A percentile compares a stretch with the other conserved stretches of the same genome.
Evolutionary conservation across 495 filamentous ascomycete genomes (phyloP).

Genomic region (Neurospora sp.): DNA sequence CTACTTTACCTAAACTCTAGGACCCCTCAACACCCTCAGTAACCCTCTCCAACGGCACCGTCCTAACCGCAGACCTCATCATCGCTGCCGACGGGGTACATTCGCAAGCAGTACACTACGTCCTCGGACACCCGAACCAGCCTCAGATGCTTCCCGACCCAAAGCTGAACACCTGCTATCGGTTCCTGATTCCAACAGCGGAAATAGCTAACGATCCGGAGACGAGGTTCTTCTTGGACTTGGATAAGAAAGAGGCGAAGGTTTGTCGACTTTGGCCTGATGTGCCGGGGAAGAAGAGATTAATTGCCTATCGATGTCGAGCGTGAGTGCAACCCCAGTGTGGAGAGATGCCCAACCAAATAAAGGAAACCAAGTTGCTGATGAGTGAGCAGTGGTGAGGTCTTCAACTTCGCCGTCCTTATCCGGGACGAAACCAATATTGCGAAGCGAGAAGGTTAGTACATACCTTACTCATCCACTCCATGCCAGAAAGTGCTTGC

Average conservation of each 20-base stretch:
- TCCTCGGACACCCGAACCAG: constrained; percentile 15
- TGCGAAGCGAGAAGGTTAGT: neutral
- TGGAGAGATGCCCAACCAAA: neutral
- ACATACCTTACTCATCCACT: neutral
- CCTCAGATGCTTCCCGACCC: constrained; percentile 7
- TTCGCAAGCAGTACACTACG: constrained; percentile 16
- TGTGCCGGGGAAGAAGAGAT: constrained; percentile 15
- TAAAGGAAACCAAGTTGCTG: neutral
- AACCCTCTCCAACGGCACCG: constrained; percentile 24
- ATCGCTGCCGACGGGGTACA: constrained; percentile 42
- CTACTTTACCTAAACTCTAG: constrained; percentile 8
- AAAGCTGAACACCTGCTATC: constrained; percentile 27
- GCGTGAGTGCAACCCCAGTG: constrained; percentile 9
- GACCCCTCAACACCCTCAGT: constrained; percentile 26
- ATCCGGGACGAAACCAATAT: neutral
- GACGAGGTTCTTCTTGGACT: constrained; percentile 19
- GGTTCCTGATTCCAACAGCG: constrained; percentile 33
- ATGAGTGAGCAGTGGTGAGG: constrained; percentile 12
- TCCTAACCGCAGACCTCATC: constrained; percentile 31
- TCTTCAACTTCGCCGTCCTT: constrained; percentile 28
- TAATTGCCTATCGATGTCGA: constrained; percentile 38
- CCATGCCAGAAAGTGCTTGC: neutral
- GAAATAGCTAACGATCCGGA: constrained; percentile 26
- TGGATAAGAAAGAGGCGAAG: constrained; percentile 12
- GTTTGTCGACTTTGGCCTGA: constrained; percentile 17